Base-by-base conservation (phyloP, 225 moss, liverwort and hornwort genomes). In the Physcomitrium patens region DNA sequence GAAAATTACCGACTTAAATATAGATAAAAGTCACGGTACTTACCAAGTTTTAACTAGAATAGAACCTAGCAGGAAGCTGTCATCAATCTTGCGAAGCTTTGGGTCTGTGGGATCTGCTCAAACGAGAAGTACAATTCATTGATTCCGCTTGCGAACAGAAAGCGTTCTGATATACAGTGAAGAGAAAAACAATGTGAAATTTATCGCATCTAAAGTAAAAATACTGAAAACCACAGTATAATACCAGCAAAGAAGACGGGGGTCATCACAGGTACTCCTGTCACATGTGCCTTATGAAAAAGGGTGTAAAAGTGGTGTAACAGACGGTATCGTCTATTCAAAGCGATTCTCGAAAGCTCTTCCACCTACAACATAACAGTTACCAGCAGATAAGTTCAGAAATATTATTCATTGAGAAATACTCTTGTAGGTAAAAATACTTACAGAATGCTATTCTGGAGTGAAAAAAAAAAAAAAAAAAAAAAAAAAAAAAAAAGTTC, bases 201-300 rank as follows among this genome's bases (percentile, higher is more conserved):
- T 7, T 37, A 55, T 23, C 15, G 10, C 19, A 47, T 63, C 3
- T 11, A 18, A 56, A 63, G 22, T 10, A 27, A 54, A 37, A 12
- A 18, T 2, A 67, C 26, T 24, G 22, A n/a, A 52, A 4, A 71
- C 14, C 31, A 37, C 45, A 19, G 53, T 54, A 48, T 48, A 63
- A 41, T 89, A 93, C 96, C 96, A 75, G 92, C 86, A 85, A 96
- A 97, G 74, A 94, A 97, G 41, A 97, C 58, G 23, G 97, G 94
- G 48, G 91, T 87, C 92, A 94, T 91, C 14, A 93, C 87, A 47
- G 97, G 94, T 41, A 91, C 79, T n/a, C 97, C 97, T 19, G 82
- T 88, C 9, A 67, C 84, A 48, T 97, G 97, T 4, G 94, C 41
- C 68, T 81, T 82, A 79, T 94, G 66, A 61, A 97, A 87, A 10